phyloP scores from a whole-genome alignment of 1,284 basidiomycete species.

The Fistulina hepatica region DNA sequence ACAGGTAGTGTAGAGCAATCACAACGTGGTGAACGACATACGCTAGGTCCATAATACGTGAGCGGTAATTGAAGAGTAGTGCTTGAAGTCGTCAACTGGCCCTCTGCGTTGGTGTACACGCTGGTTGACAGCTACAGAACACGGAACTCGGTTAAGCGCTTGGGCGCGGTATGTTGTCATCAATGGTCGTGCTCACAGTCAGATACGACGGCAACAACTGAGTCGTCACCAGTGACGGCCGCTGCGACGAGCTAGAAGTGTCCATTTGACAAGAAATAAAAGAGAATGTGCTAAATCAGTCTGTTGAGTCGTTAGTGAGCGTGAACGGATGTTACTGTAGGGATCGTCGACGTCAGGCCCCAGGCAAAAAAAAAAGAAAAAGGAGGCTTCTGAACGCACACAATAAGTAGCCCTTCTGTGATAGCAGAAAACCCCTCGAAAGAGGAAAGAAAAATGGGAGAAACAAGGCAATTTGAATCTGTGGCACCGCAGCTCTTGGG shows the following conservation, averaged over 20 bases:
- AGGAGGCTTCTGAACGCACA: too few relatives aligned
- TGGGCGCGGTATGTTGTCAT: background rate
- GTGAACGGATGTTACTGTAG: too few relatives aligned
- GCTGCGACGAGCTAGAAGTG: background rate
- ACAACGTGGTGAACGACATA: background rate
- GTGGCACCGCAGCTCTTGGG: too few relatives aligned
- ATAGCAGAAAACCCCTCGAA: too few relatives aligned
- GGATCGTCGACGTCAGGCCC: too few relatives aligned
- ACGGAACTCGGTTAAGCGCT: background rate
- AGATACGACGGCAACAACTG: too few relatives aligned
- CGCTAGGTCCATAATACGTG: conserved; percentile 14
- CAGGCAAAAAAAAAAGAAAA: too few relatives aligned
- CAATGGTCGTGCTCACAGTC: too few relatives aligned
- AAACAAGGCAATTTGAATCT: too few relatives aligned
- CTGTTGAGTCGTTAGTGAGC: conserved; percentile 1
- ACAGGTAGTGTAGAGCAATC: background rate
- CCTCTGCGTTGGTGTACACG: background rate
- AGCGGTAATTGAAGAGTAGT: conserved; percentile 11
- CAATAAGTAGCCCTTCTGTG: too few relatives aligned
- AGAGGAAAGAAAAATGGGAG: too few relatives aligned
- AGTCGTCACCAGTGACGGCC: background rate
- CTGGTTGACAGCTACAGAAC: background rate
- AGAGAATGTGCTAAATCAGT: background rate
- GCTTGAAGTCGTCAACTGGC: conserved; percentile 9
- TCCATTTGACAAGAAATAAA: background rate